These are phyloP conservation scores for Pistacia integerrima DNA, from an alignment of 345 rosid genomes.

Conservation along the genomic window DNA sequence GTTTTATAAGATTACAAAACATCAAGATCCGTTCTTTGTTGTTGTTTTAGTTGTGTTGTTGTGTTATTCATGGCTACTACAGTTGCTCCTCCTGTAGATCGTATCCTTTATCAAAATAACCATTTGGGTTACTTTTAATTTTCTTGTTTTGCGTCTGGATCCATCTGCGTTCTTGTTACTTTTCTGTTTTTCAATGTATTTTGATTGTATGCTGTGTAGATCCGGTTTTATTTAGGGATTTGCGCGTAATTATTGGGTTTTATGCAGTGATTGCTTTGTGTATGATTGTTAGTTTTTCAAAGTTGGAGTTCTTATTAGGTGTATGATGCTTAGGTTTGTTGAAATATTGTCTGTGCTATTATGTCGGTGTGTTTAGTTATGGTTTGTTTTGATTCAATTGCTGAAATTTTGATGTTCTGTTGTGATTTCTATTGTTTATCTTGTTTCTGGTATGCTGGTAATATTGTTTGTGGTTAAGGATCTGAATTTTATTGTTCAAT, in stretches of 20 bases:
- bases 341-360: neutral
- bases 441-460: neutral
- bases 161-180: slow-evolving; percentile 18
- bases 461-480: neutral
- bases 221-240: neutral
- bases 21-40: slow-evolving; percentile 16
- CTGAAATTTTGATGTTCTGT: neutral
- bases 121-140: slow-evolving; percentile 29
- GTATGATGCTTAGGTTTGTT: neutral
- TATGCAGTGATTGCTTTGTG: neutral
- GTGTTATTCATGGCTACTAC: slow-evolving; percentile 56
- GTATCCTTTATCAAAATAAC: slow-evolving; percentile 58
- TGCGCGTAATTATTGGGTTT: neutral
- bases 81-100: slow-evolving; percentile 66
- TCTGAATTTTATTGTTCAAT: neutral
- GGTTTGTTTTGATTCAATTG: neutral
- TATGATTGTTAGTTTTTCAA: neutral
- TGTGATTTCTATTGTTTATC: neutral
- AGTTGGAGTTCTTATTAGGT: neutral
- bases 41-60: neutral
- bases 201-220: neutral
- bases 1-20: slow-evolving; percentile 14
- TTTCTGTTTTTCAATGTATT: neutral
- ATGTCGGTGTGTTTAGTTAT: neutral
- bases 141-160: slow-evolving; percentile 16